Evolutionary conservation across 805 yeast species (phyloP).

Genomic region (Saccharomycopsis capsularis): DNA sequence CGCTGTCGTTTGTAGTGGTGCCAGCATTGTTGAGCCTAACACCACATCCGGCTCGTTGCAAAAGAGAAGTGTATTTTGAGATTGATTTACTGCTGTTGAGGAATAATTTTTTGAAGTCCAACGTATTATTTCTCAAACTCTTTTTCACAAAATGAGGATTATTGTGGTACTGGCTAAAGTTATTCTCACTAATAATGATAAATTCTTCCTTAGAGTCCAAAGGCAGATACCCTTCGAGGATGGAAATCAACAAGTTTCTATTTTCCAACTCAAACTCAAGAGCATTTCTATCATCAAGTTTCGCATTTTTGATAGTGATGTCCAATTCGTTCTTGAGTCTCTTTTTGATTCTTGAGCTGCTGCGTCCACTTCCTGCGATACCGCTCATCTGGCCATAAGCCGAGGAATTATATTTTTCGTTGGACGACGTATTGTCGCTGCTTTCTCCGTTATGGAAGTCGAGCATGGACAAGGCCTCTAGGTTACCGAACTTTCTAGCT

Average conservation of each 20-base stretch:
- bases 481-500: neutral
- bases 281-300: neutral
- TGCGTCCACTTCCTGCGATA: neutral
- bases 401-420: neutral
- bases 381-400: too few relatives aligned
- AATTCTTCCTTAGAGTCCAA: constrained; percentile 31
- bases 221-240: constrained; percentile 30
- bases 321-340: constrained; percentile 13
- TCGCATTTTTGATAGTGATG: constrained; percentile 12
- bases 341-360: constrained; percentile 4
- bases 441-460: neutral
- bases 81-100: constrained; percentile 4
- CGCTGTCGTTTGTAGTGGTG: constrained; percentile 16
- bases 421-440: neutral
- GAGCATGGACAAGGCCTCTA: neutral
- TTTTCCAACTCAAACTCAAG: constrained; percentile 11
- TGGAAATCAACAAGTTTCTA: constrained; percentile 13
- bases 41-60: neutral
- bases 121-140: constrained; percentile 17
- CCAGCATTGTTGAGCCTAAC: neutral
- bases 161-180: constrained; percentile 25
- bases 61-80: neutral
- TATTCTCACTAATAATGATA: constrained; percentile 25
- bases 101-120: constrained; percentile 5
- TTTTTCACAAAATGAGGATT: constrained; percentile 24